These are phyloP conservation scores for Colletotrichum tamarilloi DNA, from an alignment of 2,329 filamentous ascomycete species.

Conservation along the genomic window DNA sequence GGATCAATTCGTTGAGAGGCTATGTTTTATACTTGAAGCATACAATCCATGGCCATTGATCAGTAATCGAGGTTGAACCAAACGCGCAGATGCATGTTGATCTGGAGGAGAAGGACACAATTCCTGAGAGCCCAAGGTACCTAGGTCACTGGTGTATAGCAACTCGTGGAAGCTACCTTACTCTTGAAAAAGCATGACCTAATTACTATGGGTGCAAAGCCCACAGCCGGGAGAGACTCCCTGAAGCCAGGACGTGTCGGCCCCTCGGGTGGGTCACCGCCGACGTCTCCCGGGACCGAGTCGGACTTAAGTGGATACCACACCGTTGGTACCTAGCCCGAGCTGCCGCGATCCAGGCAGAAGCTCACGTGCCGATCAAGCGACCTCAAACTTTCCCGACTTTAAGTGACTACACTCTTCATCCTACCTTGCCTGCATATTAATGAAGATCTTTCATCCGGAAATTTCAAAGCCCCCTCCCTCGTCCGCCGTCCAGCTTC, in stretches of 20 bases:
- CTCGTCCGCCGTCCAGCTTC: background rate
- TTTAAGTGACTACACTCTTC: background rate
- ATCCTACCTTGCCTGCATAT: too few species aligned
- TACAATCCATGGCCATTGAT: background rate
- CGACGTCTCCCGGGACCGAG: conserved; percentile 1
- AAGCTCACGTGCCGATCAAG: conserved; percentile 22
- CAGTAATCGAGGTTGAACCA: background rate
- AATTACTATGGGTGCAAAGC: too few species aligned
- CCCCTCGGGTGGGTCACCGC: background rate
- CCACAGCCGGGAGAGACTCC: fast-evolving
- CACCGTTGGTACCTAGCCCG: background rate
- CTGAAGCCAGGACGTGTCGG: background rate
- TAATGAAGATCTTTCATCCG: background rate
- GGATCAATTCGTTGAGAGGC: background rate
- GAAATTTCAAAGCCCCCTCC: background rate
- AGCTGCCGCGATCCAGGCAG: conserved; percentile 17
- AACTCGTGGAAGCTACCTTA: background rate
- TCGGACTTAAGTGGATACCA: background rate
- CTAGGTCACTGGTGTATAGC: background rate
- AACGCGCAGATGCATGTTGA: background rate
- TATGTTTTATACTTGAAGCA: background rate
- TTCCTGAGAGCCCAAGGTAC: background rate
- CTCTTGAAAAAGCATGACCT: background rate
- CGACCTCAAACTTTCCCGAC: background rate
- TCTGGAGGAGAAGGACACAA: background rate